Evolutionary conservation across 2,329 filamentous ascomycete species (phyloP).

Genomic region (Pseudogymnoascus pannorum): DNA sequence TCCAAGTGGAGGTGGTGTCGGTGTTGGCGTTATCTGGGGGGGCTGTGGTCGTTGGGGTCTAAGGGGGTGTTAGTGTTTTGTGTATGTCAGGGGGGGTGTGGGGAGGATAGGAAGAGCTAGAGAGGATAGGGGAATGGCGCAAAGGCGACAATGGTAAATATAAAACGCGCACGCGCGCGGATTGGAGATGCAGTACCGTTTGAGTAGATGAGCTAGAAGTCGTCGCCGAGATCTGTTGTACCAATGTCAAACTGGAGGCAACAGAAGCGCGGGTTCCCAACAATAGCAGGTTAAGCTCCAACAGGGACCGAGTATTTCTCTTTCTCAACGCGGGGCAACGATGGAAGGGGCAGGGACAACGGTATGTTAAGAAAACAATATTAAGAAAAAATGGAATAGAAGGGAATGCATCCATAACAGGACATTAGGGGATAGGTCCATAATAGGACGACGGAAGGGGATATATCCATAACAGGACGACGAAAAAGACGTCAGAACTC

Average conservation of each 20-base stretch:
- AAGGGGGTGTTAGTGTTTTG: constrained; percentile 1
- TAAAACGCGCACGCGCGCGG: not conserved
- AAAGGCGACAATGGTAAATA: not conserved
- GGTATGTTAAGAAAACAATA: constrained; percentile 10
- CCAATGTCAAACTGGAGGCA: constrained; percentile 27
- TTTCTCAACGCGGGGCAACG: not conserved
- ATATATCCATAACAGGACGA: not conserved
- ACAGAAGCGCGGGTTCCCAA: not conserved
- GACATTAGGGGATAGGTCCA: not conserved
- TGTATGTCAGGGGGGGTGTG: constrained; percentile 3
- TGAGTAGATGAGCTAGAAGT: constrained; percentile 15
- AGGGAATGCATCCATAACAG: constrained; percentile 1
- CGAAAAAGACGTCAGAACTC: not conserved
- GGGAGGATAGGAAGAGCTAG: not conserved
- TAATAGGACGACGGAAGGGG: not conserved
- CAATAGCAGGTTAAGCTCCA: not conserved
- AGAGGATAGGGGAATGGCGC: not conserved
- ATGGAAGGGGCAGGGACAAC: not conserved
- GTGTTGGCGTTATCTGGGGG: constrained; percentile 9
- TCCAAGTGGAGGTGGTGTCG: constrained; percentile 23
- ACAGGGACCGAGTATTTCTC: not conserved
- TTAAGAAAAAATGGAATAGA: too few species aligned
- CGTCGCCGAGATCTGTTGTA: constrained; percentile 24
- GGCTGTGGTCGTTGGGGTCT: constrained; percentile 9
- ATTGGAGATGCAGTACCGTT: not conserved